Base-by-base conservation (phyloP, 2,329 filamentous ascomycete genomes). In the Metarhizium anisopliae region DNA sequence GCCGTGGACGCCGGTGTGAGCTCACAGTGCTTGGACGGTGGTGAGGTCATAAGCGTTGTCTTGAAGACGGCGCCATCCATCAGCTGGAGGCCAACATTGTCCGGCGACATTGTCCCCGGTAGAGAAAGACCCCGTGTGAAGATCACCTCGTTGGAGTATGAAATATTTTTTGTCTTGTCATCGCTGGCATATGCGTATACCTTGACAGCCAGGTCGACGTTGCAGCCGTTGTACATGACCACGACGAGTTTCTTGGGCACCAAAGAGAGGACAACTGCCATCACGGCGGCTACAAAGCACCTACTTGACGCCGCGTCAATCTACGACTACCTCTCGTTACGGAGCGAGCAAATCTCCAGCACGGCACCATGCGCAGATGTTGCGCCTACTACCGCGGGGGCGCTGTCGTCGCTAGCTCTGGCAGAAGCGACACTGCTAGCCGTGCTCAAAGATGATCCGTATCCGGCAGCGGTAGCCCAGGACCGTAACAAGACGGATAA, bases 381-480 rank as follows among this genome's bases (percentile, higher is more conserved):
- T 20, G 66, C 77, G 2, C 76, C 80, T 6, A 66, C 78, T 2
- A 78, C 76, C 7, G 73, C 80, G 16, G 75, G 78, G 53, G 82
- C 78, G 1, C 77, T 89, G 55, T 75, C 82, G 3, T 80, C 79
- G 11, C 77, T 96, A 3, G 84, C 90, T 0, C 77, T 94, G 36
- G 90, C 92, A 2, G 93, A 96, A 71, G 92, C 92, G 0, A 96
- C 92, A 0, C 79, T 97, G 1, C 81, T 96, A 1, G 90, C 90
- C 0, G 90, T 97, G 1, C 70, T 95, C 52, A 97, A 97, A 64
- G 93, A 97, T 67, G 94, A 99, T 65, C 91, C 93, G 0, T 97
- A 96, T 66, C 87, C 93, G 1, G 85, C 87, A 2, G 82, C 86
- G 6, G 86, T 95, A 2, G 84, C 90, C 1, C 89, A 95, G 64